Evolutionary conservation across 257 asterid species (phyloP), one percentile per base, ranked within the genome.

Genomic region (Fraxinus anomala): DNA sequence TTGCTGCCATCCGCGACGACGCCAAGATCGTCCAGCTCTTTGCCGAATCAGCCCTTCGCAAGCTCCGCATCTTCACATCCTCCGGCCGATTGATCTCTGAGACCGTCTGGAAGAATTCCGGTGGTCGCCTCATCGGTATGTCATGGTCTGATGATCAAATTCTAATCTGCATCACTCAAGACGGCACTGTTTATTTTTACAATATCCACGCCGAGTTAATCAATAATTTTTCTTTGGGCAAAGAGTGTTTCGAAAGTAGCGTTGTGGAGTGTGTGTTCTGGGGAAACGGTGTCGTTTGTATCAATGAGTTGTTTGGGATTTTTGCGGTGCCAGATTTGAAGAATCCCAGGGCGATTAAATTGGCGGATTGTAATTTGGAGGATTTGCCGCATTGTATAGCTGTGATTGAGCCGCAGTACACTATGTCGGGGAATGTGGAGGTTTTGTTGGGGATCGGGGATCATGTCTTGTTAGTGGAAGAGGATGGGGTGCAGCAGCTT

Each of bases 371-470:
- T 66, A 88, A 82, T 49, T 79, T 93, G 85, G 98, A 91, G 87
- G 99, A 90, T 78, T 85, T 88, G 69, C 98, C 97, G 4, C 88
- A 87, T 79, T 96, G 97, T 91, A 88, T 92, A 91, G 90, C 97
- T 17, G 99, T 96, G 84, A 93, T 96, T 69, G 99, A 96, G 88
- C 99, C 98, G 0, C 97, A 92, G 80, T 89, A 88, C 80, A 93
- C 97, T 12, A 89, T 91, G 88, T 96, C 98, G 0, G 98, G 99
- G 10, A 96, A 95, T 79, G 99, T 96, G 88, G 99, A 96, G 89
- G 96, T 96, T 61, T 76, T 96, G 82, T 81, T 96, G 72, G 97
- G 87, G 19, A 97, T 93, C 37, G 91, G 86, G 70, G 98, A 96
- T 83, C 86, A 83, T 37, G 98, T 96, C 72, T 44, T 96, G 88